Base-by-base conservation (phyloP, 1,284 basidiomycete species). In the Spongispora temasekensis region DNA sequence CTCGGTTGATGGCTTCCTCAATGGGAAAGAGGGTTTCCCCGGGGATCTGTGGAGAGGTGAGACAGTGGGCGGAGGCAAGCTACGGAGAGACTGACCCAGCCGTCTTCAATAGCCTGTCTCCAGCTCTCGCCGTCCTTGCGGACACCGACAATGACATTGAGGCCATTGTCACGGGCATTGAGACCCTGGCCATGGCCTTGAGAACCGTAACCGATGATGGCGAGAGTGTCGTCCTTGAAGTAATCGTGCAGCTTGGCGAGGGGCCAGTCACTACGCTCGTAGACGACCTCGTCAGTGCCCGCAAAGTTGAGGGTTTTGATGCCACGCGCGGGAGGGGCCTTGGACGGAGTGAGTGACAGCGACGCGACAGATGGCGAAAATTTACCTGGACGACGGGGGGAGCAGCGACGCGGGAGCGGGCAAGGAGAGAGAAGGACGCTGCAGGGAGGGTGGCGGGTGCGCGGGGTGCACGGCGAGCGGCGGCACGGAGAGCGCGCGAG, bases 221-320 rank as follows among this genome's bases (percentile, higher is more conserved):
- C 97, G 64, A 99, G 94, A 67, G 97, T 98, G 81, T 99, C 97
- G 76, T 98, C 91, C 83, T 98, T 98, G 87, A 99, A 97, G 85
- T 95, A 97, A 76, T 98, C 95, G 78, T 98, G 97, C 76, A 99
- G 90, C 81, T 94, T 98, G 71, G 95, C 89, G 63, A 97, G 82
- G 48, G 97, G 97, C 97, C 97, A 99, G 86, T 99, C 97, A 72
- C 86, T 87, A 68, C 96, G 94, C 85, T 99, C 97, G 79, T 98
- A 99, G 60, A 99, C 95, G 68, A 86, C 87, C 83, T 99, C 97
- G 75, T 97, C 89, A 65, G 91, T 91, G 68, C 96, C 95, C 67
- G 97, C 95, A 79, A 99, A 99, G 85, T 98, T 93, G 72, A 99
- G 91, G 61, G 96, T 97, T 84, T 98, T 98, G 75, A 98, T 77